Base-by-base conservation (phyloP, 768 basidiomycete genomes). In the Suillus americanus region DNA sequence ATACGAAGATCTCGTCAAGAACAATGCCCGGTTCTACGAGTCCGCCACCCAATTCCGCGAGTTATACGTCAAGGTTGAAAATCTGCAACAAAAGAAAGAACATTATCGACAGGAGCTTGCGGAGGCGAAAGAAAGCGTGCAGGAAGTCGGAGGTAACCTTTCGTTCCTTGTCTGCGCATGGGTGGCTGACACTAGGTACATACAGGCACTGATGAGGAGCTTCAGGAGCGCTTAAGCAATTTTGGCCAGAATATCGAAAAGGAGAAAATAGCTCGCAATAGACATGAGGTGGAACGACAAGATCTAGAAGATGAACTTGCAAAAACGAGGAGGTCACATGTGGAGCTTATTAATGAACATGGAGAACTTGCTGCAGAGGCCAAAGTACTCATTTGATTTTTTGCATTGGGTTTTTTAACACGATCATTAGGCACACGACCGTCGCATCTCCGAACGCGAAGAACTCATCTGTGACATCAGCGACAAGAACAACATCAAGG, bases 31-130 rank as follows among this genome's bases (percentile, higher is more conserved):
- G 64, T 95, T 95, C 74, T 89, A 93, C 70, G 91, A 97, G 59
- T 84, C 87, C 53, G 89, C 92, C 3, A 88, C 87, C 25, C 90
- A 90, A 72, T 97, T 98, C 73, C 85, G 93, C 64, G 92, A 97
- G 75, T 82, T 91, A 62, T 95, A 91, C 71, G 77, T 89, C 62
- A 86, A 86, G 69, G 85, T 89, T 25, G 86, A 90, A 62, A 82
- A 80, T 65, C 75, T 92, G 54, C 79, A 88, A 62, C 81, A 86
- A 65, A 85, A 84, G 70, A 89, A 89, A 71, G 72, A 79, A n/a
- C 83, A 85, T 56, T 79, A 87, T 61, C 81, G 89, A 68, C 76
- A 78, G 14, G 89, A 94, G 50, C 80, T 91, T 43, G 80, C 82
- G 1, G 85, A 88, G 35, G 81, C 88, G 7, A 85, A 83, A 62